phyloP scores from a whole-genome alignment of 352 stramenopile genomes.

The Phytophthora agathidicida region DNA sequence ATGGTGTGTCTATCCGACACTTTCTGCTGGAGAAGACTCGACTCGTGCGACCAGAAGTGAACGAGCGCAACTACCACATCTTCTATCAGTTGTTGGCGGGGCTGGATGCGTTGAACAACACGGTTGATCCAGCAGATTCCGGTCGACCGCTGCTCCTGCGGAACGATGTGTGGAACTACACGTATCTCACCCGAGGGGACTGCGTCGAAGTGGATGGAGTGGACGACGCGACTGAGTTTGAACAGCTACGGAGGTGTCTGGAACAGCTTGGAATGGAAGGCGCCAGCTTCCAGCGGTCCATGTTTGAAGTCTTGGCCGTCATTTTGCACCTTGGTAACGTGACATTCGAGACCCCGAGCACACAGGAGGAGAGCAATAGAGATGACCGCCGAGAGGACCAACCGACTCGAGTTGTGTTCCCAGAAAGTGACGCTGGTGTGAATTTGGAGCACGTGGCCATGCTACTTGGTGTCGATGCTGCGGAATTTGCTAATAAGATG shows the following conservation, averaged over 20 bases:
- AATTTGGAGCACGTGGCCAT: slow-evolving; percentile 63
- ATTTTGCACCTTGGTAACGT: slow-evolving; percentile 80
- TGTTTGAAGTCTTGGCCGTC: slow-evolving; percentile 76
- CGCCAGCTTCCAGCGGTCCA: slow-evolving; percentile 61
- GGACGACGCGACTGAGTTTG: slow-evolving; percentile 75
- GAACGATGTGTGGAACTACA: slow-evolving; percentile 72
- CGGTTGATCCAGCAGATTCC: slow-evolving; percentile 17
- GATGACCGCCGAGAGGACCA: slow-evolving; percentile 35
- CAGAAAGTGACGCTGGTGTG: slow-evolving; percentile 56
- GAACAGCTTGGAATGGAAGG: slow-evolving; percentile 74
- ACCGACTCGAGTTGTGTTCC: slow-evolving; percentile 51
- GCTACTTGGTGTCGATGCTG: slow-evolving; percentile 58
- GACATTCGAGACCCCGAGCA: slow-evolving; percentile 45
- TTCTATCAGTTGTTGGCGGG: slow-evolving; percentile 82
- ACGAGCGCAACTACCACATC: slow-evolving; percentile 86
- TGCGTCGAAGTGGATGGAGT: slow-evolving; percentile 80
- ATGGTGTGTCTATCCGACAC: slow-evolving; percentile 75
- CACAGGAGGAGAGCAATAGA: slow-evolving; percentile 17
- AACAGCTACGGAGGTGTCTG: slow-evolving; percentile 67
- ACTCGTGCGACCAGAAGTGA: slow-evolving; percentile 66
- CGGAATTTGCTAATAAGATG: slow-evolving; percentile 81
- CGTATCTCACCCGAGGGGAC: slow-evolving; percentile 72
- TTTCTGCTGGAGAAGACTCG: slow-evolving; percentile 86
- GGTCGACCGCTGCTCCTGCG: slow-evolving; percentile 37
- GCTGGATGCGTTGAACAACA: slow-evolving; percentile 34